A percentile compares a stretch with the other conserved stretches of the same genome.
These are phyloP conservation scores for Sclerotinia glacialis DNA, from an alignment of 2,329 filamentous ascomycete genomes.

Conservation along the genomic window DNA sequence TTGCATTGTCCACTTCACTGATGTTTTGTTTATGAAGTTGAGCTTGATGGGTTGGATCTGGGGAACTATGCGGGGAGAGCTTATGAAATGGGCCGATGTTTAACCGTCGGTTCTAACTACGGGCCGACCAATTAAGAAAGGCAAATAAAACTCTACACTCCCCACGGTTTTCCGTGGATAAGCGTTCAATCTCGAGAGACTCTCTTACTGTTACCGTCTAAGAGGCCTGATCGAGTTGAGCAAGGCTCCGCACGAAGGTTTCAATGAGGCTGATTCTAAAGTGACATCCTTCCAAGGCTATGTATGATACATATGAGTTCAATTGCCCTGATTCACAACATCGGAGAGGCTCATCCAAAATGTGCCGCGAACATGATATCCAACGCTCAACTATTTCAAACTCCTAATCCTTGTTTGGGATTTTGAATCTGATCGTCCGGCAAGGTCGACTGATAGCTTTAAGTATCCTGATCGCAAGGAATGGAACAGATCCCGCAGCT, in stretches of 20 bases:
- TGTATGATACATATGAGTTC: not conserved
- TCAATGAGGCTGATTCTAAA: not conserved
- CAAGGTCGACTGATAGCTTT: constrained; percentile 1
- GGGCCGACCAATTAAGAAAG: not conserved
- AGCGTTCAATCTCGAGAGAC: not conserved
- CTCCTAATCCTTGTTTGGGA: not conserved
- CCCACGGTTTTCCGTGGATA: not conserved
- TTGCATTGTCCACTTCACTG: constrained; percentile 12
- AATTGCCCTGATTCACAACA: not conserved
- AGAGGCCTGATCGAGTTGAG: not conserved
- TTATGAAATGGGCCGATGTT: not conserved
- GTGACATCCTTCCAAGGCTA: not conserved
- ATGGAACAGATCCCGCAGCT: not conserved
- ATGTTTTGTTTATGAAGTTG: not conserved
- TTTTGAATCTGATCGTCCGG: not conserved
- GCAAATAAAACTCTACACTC: too few relatives aligned
- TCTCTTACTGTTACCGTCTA: too few relatives aligned
- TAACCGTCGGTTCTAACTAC: not conserved
- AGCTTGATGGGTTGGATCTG: constrained; percentile 14
- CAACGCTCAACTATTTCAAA: not conserved
- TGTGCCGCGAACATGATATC: not conserved
- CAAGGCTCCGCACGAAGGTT: not conserved
- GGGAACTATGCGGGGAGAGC: constrained; percentile 16
- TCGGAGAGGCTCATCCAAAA: not conserved
- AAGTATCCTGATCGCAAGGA: not conserved